phyloP scores from a whole-genome alignment of 2,329 filamentous ascomycete genomes.

The Neurospora sp. region DNA sequence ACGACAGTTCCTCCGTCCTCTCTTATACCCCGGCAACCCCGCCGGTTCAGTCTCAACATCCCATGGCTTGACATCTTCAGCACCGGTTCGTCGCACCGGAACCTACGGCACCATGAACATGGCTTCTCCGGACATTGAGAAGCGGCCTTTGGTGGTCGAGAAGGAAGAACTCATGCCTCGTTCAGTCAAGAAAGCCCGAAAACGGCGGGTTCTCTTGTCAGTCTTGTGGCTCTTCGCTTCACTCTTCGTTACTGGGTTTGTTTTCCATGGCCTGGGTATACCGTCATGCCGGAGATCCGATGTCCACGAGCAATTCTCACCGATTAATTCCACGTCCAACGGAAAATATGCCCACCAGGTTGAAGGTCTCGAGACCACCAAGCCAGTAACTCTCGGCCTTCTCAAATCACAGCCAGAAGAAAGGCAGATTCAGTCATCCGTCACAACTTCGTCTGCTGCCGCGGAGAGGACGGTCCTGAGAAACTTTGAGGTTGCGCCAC shows the following conservation, averaged over 20 bases:
- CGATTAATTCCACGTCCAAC: neutral
- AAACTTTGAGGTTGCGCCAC: conserved; percentile 60
- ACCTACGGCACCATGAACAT: conserved; percentile 3
- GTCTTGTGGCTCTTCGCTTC: neutral
- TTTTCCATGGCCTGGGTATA: neutral
- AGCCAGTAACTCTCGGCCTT: neutral
- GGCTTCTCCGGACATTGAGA: conserved; percentile 5
- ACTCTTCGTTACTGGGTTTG: neutral
- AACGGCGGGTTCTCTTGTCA: neutral
- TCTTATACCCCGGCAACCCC: neutral
- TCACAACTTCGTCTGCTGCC: conserved; percentile 3
- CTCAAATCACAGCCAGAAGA: neutral
- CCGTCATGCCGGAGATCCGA: neutral
- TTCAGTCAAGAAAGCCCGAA: neutral
- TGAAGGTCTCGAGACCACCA: neutral
- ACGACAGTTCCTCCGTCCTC: neutral
- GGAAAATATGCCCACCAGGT: neutral
- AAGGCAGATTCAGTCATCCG: neutral
- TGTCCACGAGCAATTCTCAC: neutral
- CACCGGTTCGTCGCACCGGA: neutral
- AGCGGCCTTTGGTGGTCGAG: conserved; percentile 1
- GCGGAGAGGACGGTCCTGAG: conserved; percentile 34
- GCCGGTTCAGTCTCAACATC: neutral
- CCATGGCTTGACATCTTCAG: neutral
- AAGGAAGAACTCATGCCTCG: neutral